These are phyloP conservation scores for Penicillium corylophilum DNA, from an alignment of 2,329 filamentous ascomycete species.

Conservation along the genomic window DNA sequence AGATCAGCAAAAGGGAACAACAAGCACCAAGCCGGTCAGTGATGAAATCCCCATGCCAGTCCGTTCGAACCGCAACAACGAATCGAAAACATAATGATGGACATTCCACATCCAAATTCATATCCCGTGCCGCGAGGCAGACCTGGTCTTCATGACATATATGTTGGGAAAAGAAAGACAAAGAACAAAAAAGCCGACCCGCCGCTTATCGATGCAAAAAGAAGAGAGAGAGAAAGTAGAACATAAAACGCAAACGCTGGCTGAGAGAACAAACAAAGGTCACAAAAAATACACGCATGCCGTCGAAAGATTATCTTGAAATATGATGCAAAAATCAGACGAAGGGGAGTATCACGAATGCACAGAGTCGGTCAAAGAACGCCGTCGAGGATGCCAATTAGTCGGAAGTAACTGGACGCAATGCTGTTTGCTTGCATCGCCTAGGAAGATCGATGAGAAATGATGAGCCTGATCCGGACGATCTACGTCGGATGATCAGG, in stretches of 20 bases:
- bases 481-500: constrained; percentile 18
- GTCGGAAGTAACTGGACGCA: constrained; percentile 43
- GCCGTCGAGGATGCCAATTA: constrained; percentile 56
- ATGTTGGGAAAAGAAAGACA: constrained; percentile 39
- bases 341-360: constrained; percentile 43
- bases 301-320: constrained; percentile 26
- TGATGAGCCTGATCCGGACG: constrained; percentile 9
- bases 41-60: constrained; percentile 1
- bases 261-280: constrained; percentile 44
- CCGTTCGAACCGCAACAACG: constrained; percentile 27
- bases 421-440: constrained; percentile 34
- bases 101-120: constrained; percentile 43
- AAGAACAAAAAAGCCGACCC: constrained; percentile 47
- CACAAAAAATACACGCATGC: constrained; percentile 42
- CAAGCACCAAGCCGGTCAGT: constrained; percentile 20
- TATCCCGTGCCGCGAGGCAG: constrained; percentile 50
- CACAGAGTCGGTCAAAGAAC: constrained; percentile 50
- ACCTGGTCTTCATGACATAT: constrained; percentile 51
- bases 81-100: constrained; percentile 32
- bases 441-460: constrained; percentile 33
- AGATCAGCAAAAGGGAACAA: constrained; percentile 12
- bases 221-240: constrained; percentile 22
- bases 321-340: constrained; percentile 35
- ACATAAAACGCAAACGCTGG: constrained; percentile 50
- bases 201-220: constrained; percentile 48